Conservation (phyloP, 371 early-diverging fungal genomes). For the Mortierella sp. region DNA sequence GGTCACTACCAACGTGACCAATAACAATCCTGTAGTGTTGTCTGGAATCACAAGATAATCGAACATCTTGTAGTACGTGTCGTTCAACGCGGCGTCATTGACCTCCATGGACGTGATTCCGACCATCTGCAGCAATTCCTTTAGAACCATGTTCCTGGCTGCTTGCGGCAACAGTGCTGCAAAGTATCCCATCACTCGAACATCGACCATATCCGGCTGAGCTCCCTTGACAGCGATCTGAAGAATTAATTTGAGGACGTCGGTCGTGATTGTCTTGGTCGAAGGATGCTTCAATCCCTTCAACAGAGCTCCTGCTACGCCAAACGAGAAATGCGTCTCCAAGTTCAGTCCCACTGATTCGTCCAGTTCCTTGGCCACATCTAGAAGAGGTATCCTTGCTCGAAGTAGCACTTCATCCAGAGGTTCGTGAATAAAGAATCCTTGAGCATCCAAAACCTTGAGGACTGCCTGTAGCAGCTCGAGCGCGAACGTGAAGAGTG, state of each 20-base stretch:
- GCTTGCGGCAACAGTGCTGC: constrained; percentile 79
- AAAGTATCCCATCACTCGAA: constrained; percentile 79
- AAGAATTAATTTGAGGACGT: constrained; percentile 76
- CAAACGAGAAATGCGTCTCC: constrained; percentile 87
- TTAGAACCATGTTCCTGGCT: constrained; percentile 69
- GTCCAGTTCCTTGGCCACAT: constrained; percentile 78
- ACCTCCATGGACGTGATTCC: constrained; percentile 64
- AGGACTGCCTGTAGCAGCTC: constrained; percentile 78
- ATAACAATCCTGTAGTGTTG: constrained; percentile 75
- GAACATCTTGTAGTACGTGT: constrained; percentile 70
- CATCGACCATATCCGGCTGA: constrained; percentile 60
- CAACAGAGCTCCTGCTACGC: constrained; percentile 82
- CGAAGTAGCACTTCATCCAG: constrained; percentile 73
- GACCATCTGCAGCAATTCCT: constrained; percentile 68
- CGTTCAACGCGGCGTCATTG: constrained; percentile 58
- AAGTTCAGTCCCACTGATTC: constrained; percentile 82
- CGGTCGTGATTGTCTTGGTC: constrained; percentile 78
- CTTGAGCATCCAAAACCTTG: constrained; percentile 77
- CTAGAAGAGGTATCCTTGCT: constrained; percentile 78
- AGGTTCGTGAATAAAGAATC: constrained; percentile 75
- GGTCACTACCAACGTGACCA: constrained; percentile 81
- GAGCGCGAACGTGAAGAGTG: constrained; percentile 79
- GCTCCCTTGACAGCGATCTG: constrained; percentile 75
- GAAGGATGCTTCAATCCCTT: constrained; percentile 83
- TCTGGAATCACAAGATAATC: constrained; percentile 75